Evolutionary conservation across 495 filamentous ascomycete species (phyloP), one percentile per base, ranked within the genome.

Genomic region (Jackrogersella minutella): DNA sequence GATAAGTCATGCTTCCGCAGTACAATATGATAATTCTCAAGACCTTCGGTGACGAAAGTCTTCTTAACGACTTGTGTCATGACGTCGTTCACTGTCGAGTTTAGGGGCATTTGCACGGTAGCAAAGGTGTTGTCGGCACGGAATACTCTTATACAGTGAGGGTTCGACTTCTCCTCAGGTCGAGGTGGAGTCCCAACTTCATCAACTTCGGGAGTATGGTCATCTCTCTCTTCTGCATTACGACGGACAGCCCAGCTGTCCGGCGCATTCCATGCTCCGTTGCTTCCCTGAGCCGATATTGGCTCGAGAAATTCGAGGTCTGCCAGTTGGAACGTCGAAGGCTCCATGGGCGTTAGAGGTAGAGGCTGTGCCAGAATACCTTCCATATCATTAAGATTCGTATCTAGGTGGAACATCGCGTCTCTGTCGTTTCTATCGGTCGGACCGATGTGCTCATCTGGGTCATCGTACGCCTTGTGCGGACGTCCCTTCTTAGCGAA

Each of bases 131-230:
- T 90, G 74, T 99, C 96, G 9, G 90, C 86, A 24, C 93, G 88
- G 78, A 98, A 99, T 14, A 99, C 87, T n/a, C 96, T 92, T 63
- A 98, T 94, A 73, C 92, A 97, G 75, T 95, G 96, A 39, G 88
- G 85, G 5, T 77, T 78, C 16, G 82, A 78, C 71, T 90, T 88
- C 67, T 91, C 86, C 57, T 91, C 89, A 1, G 84, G 83, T 60
- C 83, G 82, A n/a, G 80, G 80, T 13, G 83, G 80, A 26, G 83
- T 82, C 21, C 88, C 84, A 56, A 86, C 85, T 40, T 89, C 85
- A 49, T 92, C 89, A 33, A 85, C 78, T 68, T 88, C 86, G 8
- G 76, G 69, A 10, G 69, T 53, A 46, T 81, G 74, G 5, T 59
- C 61, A 5, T 73, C 62, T 49, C 64, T 66, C 46, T 93, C 91